These are phyloP conservation scores for Hypoxylon sp. DNA, from an alignment of 2,329 filamentous ascomycete genomes.

Conservation along the genomic window DNA sequence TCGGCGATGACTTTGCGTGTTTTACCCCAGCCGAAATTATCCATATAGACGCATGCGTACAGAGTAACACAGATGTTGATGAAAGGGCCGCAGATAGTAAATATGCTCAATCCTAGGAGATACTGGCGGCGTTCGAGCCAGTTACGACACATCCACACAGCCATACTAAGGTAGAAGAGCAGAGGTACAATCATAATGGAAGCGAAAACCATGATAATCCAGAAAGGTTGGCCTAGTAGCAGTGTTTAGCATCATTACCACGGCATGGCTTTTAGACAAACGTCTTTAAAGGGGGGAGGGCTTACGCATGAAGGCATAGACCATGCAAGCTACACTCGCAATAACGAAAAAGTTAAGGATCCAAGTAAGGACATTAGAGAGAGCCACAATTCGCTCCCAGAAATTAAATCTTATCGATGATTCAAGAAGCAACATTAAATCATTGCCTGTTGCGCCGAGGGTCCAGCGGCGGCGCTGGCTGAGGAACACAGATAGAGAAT, in stretches of 20 bases:
- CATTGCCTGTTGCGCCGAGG: slow-evolving; percentile 64
- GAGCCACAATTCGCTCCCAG: slow-evolving; percentile 62
- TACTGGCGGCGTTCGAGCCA: slow-evolving; percentile 49
- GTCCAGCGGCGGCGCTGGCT: slow-evolving; percentile 66
- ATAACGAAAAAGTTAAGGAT: slow-evolving; percentile 63
- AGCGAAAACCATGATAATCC: slow-evolving; percentile 49
- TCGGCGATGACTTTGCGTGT: slow-evolving; percentile 49
- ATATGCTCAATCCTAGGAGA: slow-evolving; percentile 50
- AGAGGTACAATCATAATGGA: slow-evolving; percentile 52
- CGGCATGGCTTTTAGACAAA: too few species aligned
- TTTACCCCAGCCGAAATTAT: slow-evolving; percentile 56
- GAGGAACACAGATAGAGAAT: slow-evolving; percentile 62
- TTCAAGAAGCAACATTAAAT: slow-evolving; percentile 64
- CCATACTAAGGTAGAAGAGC: slow-evolving; percentile 50
- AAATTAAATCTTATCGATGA: slow-evolving; percentile 61
- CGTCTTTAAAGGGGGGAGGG: not conserved
- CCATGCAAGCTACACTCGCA: slow-evolving; percentile 47
- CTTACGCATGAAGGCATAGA: slow-evolving; percentile 45
- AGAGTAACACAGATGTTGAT: slow-evolving; percentile 53
- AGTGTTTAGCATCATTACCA: not conserved
- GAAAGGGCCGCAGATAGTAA: slow-evolving; percentile 51
- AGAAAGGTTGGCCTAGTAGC: slow-evolving; percentile 40
- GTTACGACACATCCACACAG: slow-evolving; percentile 50
- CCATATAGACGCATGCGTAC: slow-evolving; percentile 52
- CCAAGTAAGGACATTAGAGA: slow-evolving; percentile 64